Evolutionary conservation across 1,139 yeast species (phyloP), one percentile per base, ranked within the genome.

Genomic region (Kodamaea plutei): DNA sequence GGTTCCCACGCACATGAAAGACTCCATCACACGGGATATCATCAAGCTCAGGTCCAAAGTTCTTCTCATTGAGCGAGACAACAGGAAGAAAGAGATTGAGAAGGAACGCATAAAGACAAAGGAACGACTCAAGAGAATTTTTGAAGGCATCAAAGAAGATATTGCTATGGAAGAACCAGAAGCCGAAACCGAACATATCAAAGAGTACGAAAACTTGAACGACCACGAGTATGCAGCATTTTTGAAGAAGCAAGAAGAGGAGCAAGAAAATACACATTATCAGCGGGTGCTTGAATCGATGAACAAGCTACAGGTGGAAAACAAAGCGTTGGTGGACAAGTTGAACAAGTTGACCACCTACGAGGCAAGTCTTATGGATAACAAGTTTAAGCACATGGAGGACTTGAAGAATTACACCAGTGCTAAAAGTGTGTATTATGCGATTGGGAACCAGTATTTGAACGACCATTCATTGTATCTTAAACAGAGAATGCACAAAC

Each of bases 31-130:
- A 25, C 68, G 69, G 36, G 82, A 78, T 39, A 74, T 82, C 34
- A 62, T 78, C 30, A 73, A 70, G 40, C 82, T 82, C 48, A 58
- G 91, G 44, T 65, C 82, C 8, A 70, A 69, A 31, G 84, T 80
- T 19, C 52, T 79, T 33, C 69, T 68, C 21, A 58, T 75, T 20
- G 89, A 82, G 41, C 67, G 69, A 38, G 70, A 69, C 28, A 75
- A 75, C 33, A 63, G 81, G 26, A 69, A 67, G 31, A 63, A 64
- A 35, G 80, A 77, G 42, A 52, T 66, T 8, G 60, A 69, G 25
- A 62, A 58, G 20, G 89, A 80, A 43, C 61, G 77, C 32, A 60
- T 56, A 27, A 68, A 72, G 33, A 69, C 81, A 2, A 73, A 72
- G 42, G 53, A 59, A 25, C 71, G 75, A 29, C 52, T 81, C 37